Percentiles rank a stretch among this genome's conserved stretches.
Evolutionary conservation across 2,329 filamentous ascomycete genomes (phyloP).

Genomic region (Pseudocercospora cruenta): DNA sequence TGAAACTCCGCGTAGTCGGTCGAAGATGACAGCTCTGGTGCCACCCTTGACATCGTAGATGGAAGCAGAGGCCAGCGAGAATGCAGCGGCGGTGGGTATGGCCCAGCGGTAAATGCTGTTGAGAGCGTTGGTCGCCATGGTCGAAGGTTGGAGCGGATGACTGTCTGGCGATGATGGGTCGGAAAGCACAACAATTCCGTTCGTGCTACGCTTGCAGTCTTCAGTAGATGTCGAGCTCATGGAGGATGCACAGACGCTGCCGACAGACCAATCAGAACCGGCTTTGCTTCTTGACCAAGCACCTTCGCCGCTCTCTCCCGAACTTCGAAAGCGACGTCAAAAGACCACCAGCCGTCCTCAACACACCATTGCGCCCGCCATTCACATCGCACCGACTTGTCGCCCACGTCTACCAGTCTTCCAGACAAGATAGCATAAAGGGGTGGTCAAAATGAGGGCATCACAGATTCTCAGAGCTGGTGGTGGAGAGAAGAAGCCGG

Average conservation of each 20-base stretch:
- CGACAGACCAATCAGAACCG: slow-evolving; percentile 1
- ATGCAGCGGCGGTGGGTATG: slow-evolving; percentile 71
- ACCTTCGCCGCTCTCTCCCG: slow-evolving; percentile 1
- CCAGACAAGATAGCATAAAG: slow-evolving; percentile 4
- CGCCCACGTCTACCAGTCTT: slow-evolving; percentile 2
- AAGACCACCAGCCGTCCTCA: slow-evolving; percentile 1
- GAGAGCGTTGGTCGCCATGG: slow-evolving; percentile 54
- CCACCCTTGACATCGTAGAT: slow-evolving; percentile 98
- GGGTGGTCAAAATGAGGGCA: slow-evolving; percentile 41
- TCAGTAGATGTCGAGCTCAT: slow-evolving; percentile 1
- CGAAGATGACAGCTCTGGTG: slow-evolving; percentile 95
- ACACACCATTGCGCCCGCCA: not conserved
- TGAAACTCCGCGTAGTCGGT: slow-evolving; percentile 88
- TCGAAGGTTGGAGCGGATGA: not conserved
- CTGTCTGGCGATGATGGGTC: not conserved
- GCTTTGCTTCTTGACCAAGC: not conserved
- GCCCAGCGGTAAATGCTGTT: slow-evolving; percentile 68
- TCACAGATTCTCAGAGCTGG: slow-evolving; percentile 40
- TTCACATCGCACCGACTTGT: not conserved
- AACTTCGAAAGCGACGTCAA: slow-evolving; percentile 14
- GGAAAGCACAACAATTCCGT: slow-evolving; percentile 4
- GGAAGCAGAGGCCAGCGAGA: slow-evolving; percentile 72
- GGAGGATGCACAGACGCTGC: not conserved
- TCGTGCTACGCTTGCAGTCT: not conserved
- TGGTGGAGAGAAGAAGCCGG: slow-evolving; percentile 47